Evolutionary conservation across 345 rosid genomes (phyloP).

Genomic region (Populus pruinosa): DNA sequence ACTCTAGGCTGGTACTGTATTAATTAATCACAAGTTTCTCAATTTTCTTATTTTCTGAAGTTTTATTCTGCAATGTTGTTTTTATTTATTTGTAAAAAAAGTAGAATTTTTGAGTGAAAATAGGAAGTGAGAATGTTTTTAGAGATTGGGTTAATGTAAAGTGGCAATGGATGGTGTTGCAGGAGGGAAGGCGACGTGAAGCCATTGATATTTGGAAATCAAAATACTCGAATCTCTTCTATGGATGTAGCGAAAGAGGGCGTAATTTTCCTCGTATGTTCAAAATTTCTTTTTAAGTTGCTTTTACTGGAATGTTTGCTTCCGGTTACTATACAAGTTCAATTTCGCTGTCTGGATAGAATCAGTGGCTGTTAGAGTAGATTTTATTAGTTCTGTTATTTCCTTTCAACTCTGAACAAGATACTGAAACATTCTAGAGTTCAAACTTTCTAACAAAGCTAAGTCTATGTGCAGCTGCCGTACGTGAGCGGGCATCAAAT

Average conservation of each 20-base stretch:
- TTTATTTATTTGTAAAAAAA: no score
- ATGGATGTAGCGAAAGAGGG: conserved; percentile 85
- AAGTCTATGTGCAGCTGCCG: conserved; percentile 54
- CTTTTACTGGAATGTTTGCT: background rate
- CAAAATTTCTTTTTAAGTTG: background rate
- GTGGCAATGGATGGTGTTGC: background rate
- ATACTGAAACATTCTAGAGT: background rate
- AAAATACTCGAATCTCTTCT: conserved; percentile 48
- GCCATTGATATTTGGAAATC: conserved; percentile 92
- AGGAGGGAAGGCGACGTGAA: conserved; percentile 53
- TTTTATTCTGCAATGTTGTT: background rate
- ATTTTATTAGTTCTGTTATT: background rate
- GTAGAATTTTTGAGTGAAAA: no score
- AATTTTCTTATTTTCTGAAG: background rate
- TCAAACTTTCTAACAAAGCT: conserved; percentile 13
- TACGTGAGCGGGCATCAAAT: conserved; percentile 56
- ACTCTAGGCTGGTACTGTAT: conserved; percentile 49
- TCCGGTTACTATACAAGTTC: background rate
- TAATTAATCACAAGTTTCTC: background rate
- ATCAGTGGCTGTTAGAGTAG: background rate
- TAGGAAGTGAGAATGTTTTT: background rate
- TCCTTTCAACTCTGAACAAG: background rate
- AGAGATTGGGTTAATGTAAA: background rate
- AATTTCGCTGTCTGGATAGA: background rate
- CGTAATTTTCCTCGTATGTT: conserved; percentile 63